Percentiles rank a stretch among this genome's conserved stretches.
Evolutionary conservation across 2,329 filamentous ascomycete genomes (phyloP).

Genomic region (Onygena corvina): DNA sequence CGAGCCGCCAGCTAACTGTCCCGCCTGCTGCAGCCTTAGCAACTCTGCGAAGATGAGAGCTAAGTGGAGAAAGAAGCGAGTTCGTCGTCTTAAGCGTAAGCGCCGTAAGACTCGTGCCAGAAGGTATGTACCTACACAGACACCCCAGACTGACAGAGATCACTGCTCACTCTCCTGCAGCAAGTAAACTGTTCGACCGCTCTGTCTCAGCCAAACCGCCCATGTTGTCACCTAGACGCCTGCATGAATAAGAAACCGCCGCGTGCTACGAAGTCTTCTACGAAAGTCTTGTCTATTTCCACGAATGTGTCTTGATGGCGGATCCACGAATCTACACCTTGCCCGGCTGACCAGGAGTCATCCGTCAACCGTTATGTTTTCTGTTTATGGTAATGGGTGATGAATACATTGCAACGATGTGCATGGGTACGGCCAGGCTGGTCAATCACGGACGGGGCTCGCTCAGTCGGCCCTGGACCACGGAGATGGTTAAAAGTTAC

Average conservation of each 20-base stretch:
- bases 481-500: conserved; percentile 9
- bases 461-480: not conserved
- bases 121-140: conserved; percentile 47
- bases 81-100: conserved; percentile 98
- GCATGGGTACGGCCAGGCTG: conserved; percentile 6
- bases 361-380: not conserved
- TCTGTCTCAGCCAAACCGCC: conserved; percentile 38
- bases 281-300: not conserved
- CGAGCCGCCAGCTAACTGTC: conserved; percentile 11
- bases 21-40: conserved; percentile 19
- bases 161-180: conserved; percentile 35
- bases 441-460: conserved; percentile 5
- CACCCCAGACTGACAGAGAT: not conserved
- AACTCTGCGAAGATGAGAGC: conserved; percentile 58
- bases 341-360: not conserved
- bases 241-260: not conserved
- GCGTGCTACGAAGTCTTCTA: not conserved
- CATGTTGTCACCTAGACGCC: not conserved
- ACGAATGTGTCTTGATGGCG: not conserved
- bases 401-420: not conserved
- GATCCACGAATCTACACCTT: not conserved
- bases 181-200: conserved; percentile 54
- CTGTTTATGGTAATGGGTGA: not conserved
- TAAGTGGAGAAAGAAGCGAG: conserved; percentile 99
- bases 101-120: conserved; percentile 99